These are phyloP conservation scores for Picea sitchensis DNA, from an alignment of 75 land plant genomes.

Conservation along the genomic window DNA sequence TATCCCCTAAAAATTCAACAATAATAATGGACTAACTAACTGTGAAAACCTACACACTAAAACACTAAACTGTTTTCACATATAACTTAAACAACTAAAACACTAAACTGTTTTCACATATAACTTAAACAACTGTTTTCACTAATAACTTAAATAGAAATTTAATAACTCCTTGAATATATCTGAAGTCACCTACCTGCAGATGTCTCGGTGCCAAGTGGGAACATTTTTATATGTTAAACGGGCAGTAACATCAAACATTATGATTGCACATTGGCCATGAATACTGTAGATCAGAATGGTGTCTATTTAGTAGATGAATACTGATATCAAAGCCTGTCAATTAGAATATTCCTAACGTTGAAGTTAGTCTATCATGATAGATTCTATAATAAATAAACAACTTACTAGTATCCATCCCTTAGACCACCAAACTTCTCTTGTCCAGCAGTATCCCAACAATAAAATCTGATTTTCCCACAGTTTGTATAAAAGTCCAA, in stretches of 20 bases:
- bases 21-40: no score
- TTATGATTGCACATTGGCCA: no score
- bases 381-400: background rate
- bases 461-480: conserved; percentile 60
- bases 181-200: conserved; percentile 27
- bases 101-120: background rate
- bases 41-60: no score
- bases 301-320: no score
- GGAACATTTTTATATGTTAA: conserved; percentile 58
- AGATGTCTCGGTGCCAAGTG: no score
- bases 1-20: no score
- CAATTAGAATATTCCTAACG: background rate
- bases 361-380: background rate
- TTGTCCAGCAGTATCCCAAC: conserved; percentile 88
- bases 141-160: no score
- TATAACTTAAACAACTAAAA: no score
- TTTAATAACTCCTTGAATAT: background rate
- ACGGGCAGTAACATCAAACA: conserved; percentile 59
- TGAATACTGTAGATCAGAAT: no score
- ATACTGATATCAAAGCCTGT: background rate
- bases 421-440: conserved; percentile 75
- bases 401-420: conserved; percentile 74
- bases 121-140: no score
- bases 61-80: no score
- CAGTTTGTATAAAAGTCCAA: conserved; percentile 70